phyloP scores from a whole-genome alignment of 106 monocot genomes.

The Gastrodia elata region DNA sequence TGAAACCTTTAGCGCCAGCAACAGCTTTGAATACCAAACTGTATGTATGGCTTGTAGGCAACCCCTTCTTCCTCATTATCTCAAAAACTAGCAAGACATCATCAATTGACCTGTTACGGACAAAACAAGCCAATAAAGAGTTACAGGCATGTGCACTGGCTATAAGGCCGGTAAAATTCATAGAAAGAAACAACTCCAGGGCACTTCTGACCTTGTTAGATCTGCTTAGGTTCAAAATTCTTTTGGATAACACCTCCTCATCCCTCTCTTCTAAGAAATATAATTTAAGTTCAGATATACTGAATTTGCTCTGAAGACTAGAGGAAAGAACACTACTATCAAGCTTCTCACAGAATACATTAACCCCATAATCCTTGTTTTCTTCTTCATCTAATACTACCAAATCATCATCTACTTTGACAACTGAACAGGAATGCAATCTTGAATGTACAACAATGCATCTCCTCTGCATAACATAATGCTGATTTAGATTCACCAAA shows the following conservation, averaged over 20 bases:
- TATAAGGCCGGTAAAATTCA: constrained; percentile 44
- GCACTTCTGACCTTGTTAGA: constrained; percentile 72
- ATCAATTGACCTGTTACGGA: constrained; percentile 40
- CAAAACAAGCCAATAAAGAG: constrained; percentile 64
- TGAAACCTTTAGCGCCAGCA: constrained; percentile 38
- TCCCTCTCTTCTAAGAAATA: constrained; percentile 83
- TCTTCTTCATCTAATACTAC: not conserved
- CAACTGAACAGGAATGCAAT: not conserved
- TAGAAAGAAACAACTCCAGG: constrained; percentile 65
- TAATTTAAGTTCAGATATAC: constrained; percentile 17
- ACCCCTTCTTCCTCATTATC: constrained; percentile 34
- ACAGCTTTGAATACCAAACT: constrained; percentile 76
- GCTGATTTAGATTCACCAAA: not conserved
- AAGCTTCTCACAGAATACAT: not conserved
- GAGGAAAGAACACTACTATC: not conserved
- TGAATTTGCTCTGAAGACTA: not conserved
- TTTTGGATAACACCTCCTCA: constrained; percentile 54
- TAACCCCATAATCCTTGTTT: not conserved
- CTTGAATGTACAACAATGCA: not conserved
- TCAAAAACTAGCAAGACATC: constrained; percentile 66
- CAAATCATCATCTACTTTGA: not conserved
- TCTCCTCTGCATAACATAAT: not conserved
- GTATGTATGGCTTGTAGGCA: constrained; percentile 56
- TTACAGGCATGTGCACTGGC: constrained; percentile 77
- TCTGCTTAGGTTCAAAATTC: constrained; percentile 66